A percentile compares a stretch with the other conserved stretches of the same genome.
Conservation (phyloP, 2,329 filamentous ascomycete species). For the Ceratocystis destructans region DNA sequence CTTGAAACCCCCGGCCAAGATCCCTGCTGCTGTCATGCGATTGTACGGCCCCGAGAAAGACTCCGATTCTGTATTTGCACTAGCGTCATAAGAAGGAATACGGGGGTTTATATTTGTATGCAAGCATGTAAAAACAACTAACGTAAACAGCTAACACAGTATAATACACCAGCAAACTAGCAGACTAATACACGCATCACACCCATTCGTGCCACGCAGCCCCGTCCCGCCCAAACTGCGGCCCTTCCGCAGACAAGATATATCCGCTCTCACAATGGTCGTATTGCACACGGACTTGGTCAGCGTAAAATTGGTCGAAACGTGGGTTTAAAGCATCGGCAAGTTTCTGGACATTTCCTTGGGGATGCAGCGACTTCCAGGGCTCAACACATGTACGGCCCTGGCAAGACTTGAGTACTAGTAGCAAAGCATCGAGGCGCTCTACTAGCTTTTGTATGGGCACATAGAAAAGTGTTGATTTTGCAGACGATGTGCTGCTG, state of each 20-base stretch:
- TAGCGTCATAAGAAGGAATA: no score
- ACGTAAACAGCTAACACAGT: not conserved
- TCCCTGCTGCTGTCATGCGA: not conserved
- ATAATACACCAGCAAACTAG: not conserved
- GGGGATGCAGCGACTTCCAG: slow-evolving; percentile 42
- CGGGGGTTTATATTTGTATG: not conserved
- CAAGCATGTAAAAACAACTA: not conserved
- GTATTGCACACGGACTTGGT: slow-evolving; percentile 37
- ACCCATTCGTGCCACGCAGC: slow-evolving; percentile 24
- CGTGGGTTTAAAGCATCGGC: slow-evolving; percentile 34
- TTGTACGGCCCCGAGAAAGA: not conserved
- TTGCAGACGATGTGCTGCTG: slow-evolving; percentile 8
- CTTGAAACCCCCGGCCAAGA: not conserved
- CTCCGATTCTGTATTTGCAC: not conserved
- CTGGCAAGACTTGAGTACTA: slow-evolving; percentile 48
- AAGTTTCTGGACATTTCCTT: slow-evolving; percentile 36
- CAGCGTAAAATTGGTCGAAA: slow-evolving; percentile 40
- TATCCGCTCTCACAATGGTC: slow-evolving; percentile 42
- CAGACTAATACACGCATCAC: slow-evolving; percentile 4
- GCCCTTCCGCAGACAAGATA: slow-evolving; percentile 41
- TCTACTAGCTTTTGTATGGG: slow-evolving; percentile 31
- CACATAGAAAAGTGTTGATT: slow-evolving; percentile 24
- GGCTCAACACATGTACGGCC: slow-evolving; percentile 38
- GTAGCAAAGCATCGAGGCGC: slow-evolving; percentile 43
- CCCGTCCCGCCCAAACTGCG: slow-evolving; percentile 28